Evolutionary conservation across 2,329 filamentous ascomycete genomes (phyloP), one percentile per base, ranked within the genome.

Genomic region (Aspergillus pseudoterreus): DNA sequence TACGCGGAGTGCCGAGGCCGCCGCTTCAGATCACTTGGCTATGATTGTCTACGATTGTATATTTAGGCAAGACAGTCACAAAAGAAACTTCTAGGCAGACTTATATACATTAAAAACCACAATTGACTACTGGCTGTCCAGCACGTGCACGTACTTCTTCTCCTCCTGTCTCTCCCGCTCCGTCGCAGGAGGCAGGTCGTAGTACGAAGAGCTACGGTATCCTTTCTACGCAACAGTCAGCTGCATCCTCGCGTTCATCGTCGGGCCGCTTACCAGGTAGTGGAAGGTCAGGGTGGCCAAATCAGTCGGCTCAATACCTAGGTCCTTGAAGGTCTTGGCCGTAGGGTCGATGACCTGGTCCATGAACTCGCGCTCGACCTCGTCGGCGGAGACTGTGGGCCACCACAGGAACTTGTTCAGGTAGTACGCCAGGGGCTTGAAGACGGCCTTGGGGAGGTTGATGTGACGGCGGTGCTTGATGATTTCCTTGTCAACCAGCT

Each of bases 81-180:
- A 59, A 66, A 61, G 60, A 60, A 65, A 71, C 67, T 60, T 64
- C 64, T 63, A 50, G 63, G 70, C 66, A 71, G 65, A 59, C 63
- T 67, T 71, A 72, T 71, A 63, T 72, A 73, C 69, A 72, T 58
- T 61, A 64, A 58, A 62, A 66, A 66, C 65, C 57, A 66, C 55
- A 58, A 57, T 59, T 45, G 50, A 63, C 65, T 85, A 94, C 80
- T 91, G 83, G 72, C 94, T 87, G 71, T 95, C 90, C 68, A 90
- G 78, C 55, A 99, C 92, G 72, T 99, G 94, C 71, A 97, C 78
- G 72, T 95, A 99, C 80, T 96, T 94, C 82, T 86, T 94, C 75
- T 97, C 92, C 73, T 97, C 92, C 64, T 83, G 82, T 82, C 86
- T 94, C 81, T 99, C 94, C 73, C 87, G 88, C 77, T 96, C 92